phyloP scores from a whole-genome alignment of 2,329 filamentous ascomycete genomes.

The Decorospora gaudefroyi region DNA sequence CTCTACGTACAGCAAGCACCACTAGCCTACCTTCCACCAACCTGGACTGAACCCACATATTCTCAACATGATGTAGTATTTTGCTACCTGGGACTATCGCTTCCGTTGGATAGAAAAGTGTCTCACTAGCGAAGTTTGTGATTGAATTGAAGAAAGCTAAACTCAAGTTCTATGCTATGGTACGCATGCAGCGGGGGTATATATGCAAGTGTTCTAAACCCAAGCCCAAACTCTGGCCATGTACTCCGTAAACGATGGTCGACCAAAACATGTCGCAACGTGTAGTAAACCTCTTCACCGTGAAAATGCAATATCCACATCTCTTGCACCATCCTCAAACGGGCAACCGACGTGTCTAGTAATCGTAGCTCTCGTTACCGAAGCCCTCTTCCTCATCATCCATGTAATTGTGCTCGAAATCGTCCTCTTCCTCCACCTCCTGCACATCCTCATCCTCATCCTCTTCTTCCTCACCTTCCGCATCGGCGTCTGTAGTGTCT shows the following conservation, averaged over 20 bases:
- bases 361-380: constrained; percentile 46
- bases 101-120: too few relatives aligned
- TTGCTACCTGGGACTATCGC: too few relatives aligned
- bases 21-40: too few relatives aligned
- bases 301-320: constrained; percentile 4
- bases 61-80: too few relatives aligned
- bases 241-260: neutral
- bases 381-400: constrained; percentile 52
- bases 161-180: constrained; percentile 18
- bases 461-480: constrained; percentile 27
- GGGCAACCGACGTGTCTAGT: constrained; percentile 12
- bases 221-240: constrained; percentile 1
- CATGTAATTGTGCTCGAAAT: constrained; percentile 47
- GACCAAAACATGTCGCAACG: neutral
- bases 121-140: too few relatives aligned
- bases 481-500: constrained; percentile 16
- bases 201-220: constrained; percentile 9
- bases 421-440: constrained; percentile 49
- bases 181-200: constrained; percentile 21
- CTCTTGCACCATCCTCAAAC: neutral
- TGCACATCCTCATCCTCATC: constrained; percentile 39
- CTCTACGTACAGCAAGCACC: too few relatives aligned
- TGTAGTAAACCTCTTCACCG: neutral
- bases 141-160: constrained; percentile 3
- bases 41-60: too few relatives aligned